Conservation (phyloP, 2,329 filamentous ascomycete species). For the Didymella sp. region DNA sequence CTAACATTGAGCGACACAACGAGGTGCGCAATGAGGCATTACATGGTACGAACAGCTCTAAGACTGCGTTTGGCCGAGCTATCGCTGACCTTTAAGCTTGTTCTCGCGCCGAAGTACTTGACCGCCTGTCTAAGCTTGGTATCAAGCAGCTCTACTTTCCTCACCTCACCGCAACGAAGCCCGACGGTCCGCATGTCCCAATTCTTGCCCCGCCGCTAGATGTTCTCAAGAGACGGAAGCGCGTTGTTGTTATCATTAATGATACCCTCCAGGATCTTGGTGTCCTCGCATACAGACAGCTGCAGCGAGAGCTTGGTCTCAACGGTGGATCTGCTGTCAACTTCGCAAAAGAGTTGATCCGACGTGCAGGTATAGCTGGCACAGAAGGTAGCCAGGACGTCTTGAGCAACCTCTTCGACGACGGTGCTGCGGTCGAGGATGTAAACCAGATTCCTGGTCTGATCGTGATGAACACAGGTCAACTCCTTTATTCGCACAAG, state of each 20-base stretch:
- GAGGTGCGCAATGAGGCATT: constrained; percentile 72
- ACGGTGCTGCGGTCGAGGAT: constrained; percentile 29
- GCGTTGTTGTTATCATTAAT: constrained; percentile 77
- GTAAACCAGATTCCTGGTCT: constrained; percentile 51
- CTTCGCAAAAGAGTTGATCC: constrained; percentile 60
- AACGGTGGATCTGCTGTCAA: constrained; percentile 73
- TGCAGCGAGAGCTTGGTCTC: constrained; percentile 70
- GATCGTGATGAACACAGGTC: constrained; percentile 78
- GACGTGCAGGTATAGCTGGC: constrained; percentile 28
- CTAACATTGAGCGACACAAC: constrained; percentile 78
- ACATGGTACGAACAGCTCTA: constrained; percentile 63
- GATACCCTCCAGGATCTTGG: constrained; percentile 81
- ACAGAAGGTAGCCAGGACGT: constrained; percentile 10
- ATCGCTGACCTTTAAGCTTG: constrained; percentile 59
- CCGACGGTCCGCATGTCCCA: constrained; percentile 65
- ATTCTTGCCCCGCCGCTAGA: constrained; percentile 67
- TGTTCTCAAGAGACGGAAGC: constrained; percentile 63
- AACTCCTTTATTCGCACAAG: constrained; percentile 77
- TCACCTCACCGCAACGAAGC: constrained; percentile 53
- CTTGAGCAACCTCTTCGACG: constrained; percentile 20
- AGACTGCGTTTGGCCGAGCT: not conserved
- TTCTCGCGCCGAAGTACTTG: constrained; percentile 65
- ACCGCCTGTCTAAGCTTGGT: constrained; percentile 67
- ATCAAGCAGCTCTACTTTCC: constrained; percentile 70
- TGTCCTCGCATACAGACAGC: constrained; percentile 72